These are phyloP conservation scores for Bryoerythrophyllum caledonicum DNA, from an alignment of 225 moss, liverwort and hornwort genomes.

Conservation along the genomic window DNA sequence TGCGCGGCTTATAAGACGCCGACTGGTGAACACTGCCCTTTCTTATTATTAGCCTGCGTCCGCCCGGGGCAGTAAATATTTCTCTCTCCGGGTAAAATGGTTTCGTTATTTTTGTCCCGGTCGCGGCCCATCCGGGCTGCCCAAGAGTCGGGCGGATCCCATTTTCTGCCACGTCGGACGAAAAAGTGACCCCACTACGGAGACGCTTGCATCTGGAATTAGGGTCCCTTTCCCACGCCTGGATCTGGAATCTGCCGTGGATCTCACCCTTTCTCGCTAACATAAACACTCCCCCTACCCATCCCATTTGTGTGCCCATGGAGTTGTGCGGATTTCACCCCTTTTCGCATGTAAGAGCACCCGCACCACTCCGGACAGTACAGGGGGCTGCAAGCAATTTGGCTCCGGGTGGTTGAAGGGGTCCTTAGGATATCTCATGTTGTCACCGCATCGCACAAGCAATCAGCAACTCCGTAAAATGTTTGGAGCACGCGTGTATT, in stretches of 20 bases:
- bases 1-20: constrained; percentile 51
- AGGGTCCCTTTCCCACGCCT: no score
- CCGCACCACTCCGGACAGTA: no score
- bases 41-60: constrained; percentile 27
- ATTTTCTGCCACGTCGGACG: not conserved
- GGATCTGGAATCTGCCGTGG: not conserved
- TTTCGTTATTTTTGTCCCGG: not conserved
- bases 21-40: constrained; percentile 25
- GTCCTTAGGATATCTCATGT: no score
- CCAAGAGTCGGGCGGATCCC: not conserved
- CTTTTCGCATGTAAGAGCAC: no score
- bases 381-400: no score
- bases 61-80: not conserved
- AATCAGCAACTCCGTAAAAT: no score
- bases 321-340: no score
- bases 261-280: not conserved
- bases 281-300: no score
- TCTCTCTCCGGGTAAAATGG: not conserved
- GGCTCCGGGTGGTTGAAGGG: no score
- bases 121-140: not conserved
- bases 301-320: not conserved
- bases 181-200: no score
- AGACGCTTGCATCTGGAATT: not conserved
- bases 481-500: no score
- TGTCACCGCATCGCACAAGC: no score